Conservation (phyloP, 108 stramenopile species). For the Bacterosira constricta region DNA sequence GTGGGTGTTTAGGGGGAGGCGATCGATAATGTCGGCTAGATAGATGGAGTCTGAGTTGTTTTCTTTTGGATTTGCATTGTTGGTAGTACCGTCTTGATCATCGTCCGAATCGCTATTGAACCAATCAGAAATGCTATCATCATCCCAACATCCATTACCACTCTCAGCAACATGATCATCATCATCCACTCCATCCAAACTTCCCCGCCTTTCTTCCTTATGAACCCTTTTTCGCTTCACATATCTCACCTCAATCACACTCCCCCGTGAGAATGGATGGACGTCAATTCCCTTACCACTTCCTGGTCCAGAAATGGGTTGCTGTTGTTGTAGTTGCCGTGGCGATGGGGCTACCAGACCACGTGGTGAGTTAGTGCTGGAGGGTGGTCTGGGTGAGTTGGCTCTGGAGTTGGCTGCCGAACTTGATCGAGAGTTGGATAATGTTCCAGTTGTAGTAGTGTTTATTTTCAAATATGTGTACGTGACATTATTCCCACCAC, state of each 20-base stretch:
- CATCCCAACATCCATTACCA: neutral
- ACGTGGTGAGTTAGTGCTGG: neutral
- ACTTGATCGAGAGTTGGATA: neutral
- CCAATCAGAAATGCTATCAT: slow-evolving; percentile 21
- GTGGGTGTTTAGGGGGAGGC: slow-evolving; percentile 43
- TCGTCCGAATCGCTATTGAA: slow-evolving; percentile 30
- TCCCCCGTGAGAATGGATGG: slow-evolving; percentile 84
- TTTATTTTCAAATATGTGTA: neutral
- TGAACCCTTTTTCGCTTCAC: slow-evolving; percentile 43
- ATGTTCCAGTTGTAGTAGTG: neutral
- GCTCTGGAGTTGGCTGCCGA: neutral
- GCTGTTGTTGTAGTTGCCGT: neutral
- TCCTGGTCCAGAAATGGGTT: slow-evolving; percentile 27
- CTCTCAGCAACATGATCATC: neutral
- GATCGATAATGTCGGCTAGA: slow-evolving; percentile 88
- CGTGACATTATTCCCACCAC: neutral
- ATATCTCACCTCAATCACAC: slow-evolving; percentile 86
- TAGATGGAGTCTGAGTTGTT: slow-evolving; percentile 56
- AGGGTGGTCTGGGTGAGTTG: neutral
- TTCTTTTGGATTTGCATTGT: slow-evolving; percentile 15
- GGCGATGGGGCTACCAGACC: neutral
- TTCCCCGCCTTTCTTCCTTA: slow-evolving; percentile 31
- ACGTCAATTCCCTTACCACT: slow-evolving; percentile 62
- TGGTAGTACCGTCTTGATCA: slow-evolving; percentile 7
- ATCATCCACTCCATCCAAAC: neutral